Evolutionary conservation across 352 stramenopile genomes (phyloP), one percentile per base, ranked within the genome.

Genomic region (Phytophthora chlamydospora): DNA sequence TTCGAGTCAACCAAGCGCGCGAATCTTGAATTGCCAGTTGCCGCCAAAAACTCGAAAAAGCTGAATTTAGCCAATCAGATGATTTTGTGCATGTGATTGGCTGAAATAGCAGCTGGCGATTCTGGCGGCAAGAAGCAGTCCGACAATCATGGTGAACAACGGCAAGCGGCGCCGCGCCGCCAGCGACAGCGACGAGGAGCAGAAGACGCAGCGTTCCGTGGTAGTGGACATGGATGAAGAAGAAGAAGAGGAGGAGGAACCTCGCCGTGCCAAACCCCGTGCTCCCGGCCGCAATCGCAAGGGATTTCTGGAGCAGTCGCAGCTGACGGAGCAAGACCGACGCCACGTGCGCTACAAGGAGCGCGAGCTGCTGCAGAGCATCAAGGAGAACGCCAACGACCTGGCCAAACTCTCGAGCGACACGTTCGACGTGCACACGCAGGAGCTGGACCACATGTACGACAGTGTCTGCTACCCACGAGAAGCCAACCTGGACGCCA

Each of bases 401-500:
- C 63, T 91, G 36, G 80, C 82, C 29, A 85, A 84, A 52, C 63
- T 94, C 41, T 71, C 71, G 48, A 89, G 77, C 42, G 72, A 76
- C 33, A 72, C 50, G 24, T 94, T 94, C 58, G 55, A 80, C 31
- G 56, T 62, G 14, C 89, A 86, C 32, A 88, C 81, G 35, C 50
- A 80, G 36, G 62, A 89, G 69, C 62, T 94, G 16, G 74, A 94
- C 47, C 53, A 85, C 27, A 88, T 94, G 70, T 94, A 91, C 68
- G 80, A 89, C 40, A 72, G 74, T 41, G 83, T 94, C 36, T 90
- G 82, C 59, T 94, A 92, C 62, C 83, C 85, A 33, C 80, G 85
- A 6, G 85, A 94, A 47, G 85, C 85, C 43, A 94, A 94, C 58
- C 50, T 94, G 45, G 85, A 94, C 48, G 85, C 85, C 16, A 88